Evolutionary conservation across 2,329 filamentous ascomycete genomes (phyloP).

Genomic region (Dothideomycetes sp.): DNA sequence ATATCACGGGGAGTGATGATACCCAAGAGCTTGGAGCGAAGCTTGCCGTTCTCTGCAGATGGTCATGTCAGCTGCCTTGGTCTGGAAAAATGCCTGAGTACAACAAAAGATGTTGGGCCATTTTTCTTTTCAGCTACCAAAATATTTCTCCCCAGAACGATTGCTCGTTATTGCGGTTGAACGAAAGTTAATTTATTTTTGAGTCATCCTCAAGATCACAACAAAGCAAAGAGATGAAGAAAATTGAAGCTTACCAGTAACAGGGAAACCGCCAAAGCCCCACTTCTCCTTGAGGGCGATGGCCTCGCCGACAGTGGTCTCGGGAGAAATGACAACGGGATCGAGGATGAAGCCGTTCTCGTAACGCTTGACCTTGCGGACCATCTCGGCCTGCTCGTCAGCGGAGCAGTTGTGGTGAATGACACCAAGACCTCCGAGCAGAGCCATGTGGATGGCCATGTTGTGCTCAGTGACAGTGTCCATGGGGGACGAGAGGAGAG

Average conservation of each 20-base stretch:
- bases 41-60: conserved; percentile 69
- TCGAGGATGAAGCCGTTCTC: conserved; percentile 99
- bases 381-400: conserved; percentile 96
- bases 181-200: conserved; percentile 96
- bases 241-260: conserved; percentile 68
- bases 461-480: conserved; percentile 98
- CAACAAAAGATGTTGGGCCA: background rate
- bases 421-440: conserved; percentile 81
- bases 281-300: conserved; percentile 92
- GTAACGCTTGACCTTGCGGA: conserved; percentile 96
- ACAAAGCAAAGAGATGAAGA: conserved; percentile 16
- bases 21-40: conserved; percentile 90
- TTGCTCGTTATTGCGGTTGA: conserved; percentile 79
- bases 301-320: conserved; percentile 82
- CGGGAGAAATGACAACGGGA: conserved; percentile 80
- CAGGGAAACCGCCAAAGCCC: conserved; percentile 96
- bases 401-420: conserved; percentile 99
- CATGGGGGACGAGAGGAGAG: conserved; percentile 97
- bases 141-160: conserved; percentile 27
- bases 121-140: conserved; percentile 15
- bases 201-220: conserved; percentile 71
- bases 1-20: conserved; percentile 98
- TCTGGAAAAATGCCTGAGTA: background rate
- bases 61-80: conserved; percentile 2
- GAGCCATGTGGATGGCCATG: conserved; percentile 97